Base-by-base conservation (phyloP, 495 filamentous ascomycete genomes). In the Pyrenopolyporus hunteri region DNA sequence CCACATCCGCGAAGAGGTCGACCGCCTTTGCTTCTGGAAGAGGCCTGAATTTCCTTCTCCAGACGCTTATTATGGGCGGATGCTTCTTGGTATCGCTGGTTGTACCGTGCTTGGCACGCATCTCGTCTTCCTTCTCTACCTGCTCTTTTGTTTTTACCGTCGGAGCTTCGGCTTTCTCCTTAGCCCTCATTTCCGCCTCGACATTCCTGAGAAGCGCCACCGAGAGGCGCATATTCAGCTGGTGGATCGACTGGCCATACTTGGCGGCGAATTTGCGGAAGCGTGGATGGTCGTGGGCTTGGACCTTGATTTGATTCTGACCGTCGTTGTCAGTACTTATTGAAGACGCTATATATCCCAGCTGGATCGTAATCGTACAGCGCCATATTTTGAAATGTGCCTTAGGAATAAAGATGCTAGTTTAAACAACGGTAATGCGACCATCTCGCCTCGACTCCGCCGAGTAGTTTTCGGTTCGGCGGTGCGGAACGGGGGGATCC, bases 21-120 rank as follows among this genome's bases (percentile, higher is more conserved):
- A 99, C 96, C 4, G 94, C 94, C 69, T 98, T 97, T 10, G 84
- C 83, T 66, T 99, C 95, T 26, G 90, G 88, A 1, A 99, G 79
- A 1, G 95, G 88, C 49, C 93, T 79, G 20, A 80, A 85, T 59
- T 75, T 78, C 36, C 79, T 74, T 61, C 44, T 80, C 81, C 76
- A 85, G 14, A 82, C 66, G 61, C 76, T 83, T 49, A 68, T 64
- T 39, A 69, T 59, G 37, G 71, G 71, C 11, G 64, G 44, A 23
- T 56, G 60, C 52, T 67, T 80, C 40, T 48, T 48, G 32, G 72
- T 54, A 14, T 71, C 63, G 14, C 72, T 64, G n/a, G 70, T 73
- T 0, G 74, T 70, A 10, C 75, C 75, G 59, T 76, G 68, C 37
- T 73, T 80, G 16, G 76, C 70, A 10, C 67, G 70, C 31, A 82